Percentiles rank a stretch among this genome's conserved stretches.
Conservation (phyloP, 1,284 basidiomycete genomes). For the Apiotrichum domesticum region DNA sequence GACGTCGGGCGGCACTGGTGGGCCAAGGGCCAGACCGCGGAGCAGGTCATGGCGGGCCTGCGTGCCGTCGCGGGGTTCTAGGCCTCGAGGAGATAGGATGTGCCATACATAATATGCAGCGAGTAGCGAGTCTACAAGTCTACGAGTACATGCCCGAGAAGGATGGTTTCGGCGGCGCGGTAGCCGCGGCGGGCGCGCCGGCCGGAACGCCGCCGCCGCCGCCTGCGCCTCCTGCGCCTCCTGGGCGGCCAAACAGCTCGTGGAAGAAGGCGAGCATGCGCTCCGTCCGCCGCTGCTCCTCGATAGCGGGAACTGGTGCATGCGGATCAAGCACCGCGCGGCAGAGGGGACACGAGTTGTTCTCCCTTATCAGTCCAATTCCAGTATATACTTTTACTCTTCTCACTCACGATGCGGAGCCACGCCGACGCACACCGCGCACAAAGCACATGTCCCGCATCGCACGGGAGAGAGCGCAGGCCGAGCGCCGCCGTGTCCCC, state of each 20-base stretch:
- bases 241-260: slow-evolving; percentile 10
- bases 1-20: slow-evolving; percentile 23
- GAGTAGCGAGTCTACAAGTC: neutral
- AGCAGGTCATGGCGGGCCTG: slow-evolving; percentile 22
- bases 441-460: slow-evolving; percentile 16
- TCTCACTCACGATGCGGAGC: slow-evolving; percentile 13
- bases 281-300: slow-evolving; percentile 16
- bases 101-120: neutral
- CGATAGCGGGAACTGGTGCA: slow-evolving; percentile 4
- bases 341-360: slow-evolving; percentile 23
- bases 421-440: slow-evolving; percentile 16
- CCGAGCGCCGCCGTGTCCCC: slow-evolving; percentile 14
- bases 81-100: neutral
- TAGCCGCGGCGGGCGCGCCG: neutral
- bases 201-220: neutral
- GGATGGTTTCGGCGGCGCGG: neutral
- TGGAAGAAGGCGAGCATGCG: slow-evolving; percentile 18
- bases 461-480: slow-evolving; percentile 15
- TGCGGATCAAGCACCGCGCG: slow-evolving; percentile 14
- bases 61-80: slow-evolving; percentile 8
- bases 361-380: slow-evolving; percentile 4
- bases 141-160: slow-evolving; percentile 20
- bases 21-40: slow-evolving; percentile 26
- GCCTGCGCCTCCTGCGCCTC: neutral
- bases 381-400: no score